These are phyloP conservation scores for Tricladium varicosporioides DNA, from an alignment of 2,329 filamentous ascomycete genomes.

Conservation along the genomic window DNA sequence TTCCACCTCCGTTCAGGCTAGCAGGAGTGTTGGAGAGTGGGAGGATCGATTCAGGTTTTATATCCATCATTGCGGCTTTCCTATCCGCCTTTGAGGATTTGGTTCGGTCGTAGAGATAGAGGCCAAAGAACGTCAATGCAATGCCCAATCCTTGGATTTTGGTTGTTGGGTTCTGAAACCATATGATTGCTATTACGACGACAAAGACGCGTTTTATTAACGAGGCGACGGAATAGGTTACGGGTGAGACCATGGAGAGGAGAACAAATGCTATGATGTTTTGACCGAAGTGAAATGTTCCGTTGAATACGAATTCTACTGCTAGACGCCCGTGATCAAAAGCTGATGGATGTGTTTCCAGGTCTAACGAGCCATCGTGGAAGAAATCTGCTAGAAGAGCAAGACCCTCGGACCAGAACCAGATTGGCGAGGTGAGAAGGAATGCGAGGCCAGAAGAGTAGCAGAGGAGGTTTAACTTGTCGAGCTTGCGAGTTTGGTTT, in stretches of 20 bases:
- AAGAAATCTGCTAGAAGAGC: constrained; percentile 74
- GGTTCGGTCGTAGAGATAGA: constrained; percentile 95
- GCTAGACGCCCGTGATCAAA: constrained; percentile 71
- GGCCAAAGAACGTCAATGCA: constrained; percentile 80
- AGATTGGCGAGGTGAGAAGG: constrained; percentile 81
- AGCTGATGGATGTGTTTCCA: constrained; percentile 55
- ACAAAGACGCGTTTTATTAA: constrained; percentile 97
- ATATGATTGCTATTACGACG: constrained; percentile 89
- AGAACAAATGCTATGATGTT: constrained; percentile 94
- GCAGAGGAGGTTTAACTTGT: constrained; percentile 94
- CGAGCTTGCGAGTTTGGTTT: constrained; percentile 70
- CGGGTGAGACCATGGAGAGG: constrained; percentile 88
- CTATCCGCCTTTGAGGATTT: constrained; percentile 87
- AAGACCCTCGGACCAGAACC: constrained; percentile 89
- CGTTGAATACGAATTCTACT: constrained; percentile 95
- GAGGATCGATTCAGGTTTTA: constrained; percentile 33
- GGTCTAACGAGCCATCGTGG: constrained; percentile 72
- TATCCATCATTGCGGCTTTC: constrained; percentile 67
- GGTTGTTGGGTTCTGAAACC: constrained; percentile 92
- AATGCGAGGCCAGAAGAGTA: constrained; percentile 97
- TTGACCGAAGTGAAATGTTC: constrained; percentile 92
- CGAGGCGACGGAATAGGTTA: constrained; percentile 94
- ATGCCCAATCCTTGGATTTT: constrained; percentile 82
- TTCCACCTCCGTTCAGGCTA: constrained; percentile 22
- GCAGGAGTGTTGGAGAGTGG: constrained; percentile 25